Conservation (phyloP, 257 asterid genomes). For the Lithospermum erythrorhizon region DNA sequence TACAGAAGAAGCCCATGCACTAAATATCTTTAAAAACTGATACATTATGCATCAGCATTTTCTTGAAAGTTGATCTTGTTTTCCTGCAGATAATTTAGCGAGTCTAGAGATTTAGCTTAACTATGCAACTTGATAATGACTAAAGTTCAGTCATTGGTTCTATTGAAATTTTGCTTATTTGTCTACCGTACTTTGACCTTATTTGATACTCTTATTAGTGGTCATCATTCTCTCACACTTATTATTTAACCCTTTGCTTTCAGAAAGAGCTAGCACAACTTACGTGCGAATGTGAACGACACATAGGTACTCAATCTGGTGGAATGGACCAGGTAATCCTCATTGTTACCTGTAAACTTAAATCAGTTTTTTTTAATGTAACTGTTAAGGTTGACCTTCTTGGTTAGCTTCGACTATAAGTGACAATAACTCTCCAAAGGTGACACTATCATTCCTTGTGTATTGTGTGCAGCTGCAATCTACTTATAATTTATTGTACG, state of each 20-base stretch:
- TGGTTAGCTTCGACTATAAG: not conserved
- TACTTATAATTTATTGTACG: not conserved
- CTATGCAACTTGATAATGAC: too few relatives aligned
- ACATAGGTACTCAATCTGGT: constrained; percentile 96
- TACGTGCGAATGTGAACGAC: constrained; percentile 91
- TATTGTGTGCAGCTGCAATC: not conserved
- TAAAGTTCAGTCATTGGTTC: too few relatives aligned
- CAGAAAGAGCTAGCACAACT: constrained; percentile 98
- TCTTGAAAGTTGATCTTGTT: too few relatives aligned
- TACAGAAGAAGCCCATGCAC: not conserved
- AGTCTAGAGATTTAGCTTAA: too few relatives aligned
- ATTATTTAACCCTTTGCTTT: constrained; percentile 1
- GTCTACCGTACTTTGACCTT: not conserved
- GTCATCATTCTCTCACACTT: too few relatives aligned
- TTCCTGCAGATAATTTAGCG: too few relatives aligned
- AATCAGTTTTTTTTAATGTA: too few relatives aligned
- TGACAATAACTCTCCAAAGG: not conserved
- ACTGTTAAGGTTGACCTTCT: too few relatives aligned
- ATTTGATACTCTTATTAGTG: too few relatives aligned
- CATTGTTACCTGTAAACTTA: not conserved
- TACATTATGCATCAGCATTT: too few relatives aligned
- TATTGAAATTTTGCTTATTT: too few relatives aligned
- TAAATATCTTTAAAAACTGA: too few relatives aligned
- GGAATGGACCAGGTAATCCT: constrained; percentile 94
- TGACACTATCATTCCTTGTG: not conserved